Evolutionary conservation across 2,329 filamentous ascomycete species (phyloP).

Genomic region (Sordariomycetes sp.): DNA sequence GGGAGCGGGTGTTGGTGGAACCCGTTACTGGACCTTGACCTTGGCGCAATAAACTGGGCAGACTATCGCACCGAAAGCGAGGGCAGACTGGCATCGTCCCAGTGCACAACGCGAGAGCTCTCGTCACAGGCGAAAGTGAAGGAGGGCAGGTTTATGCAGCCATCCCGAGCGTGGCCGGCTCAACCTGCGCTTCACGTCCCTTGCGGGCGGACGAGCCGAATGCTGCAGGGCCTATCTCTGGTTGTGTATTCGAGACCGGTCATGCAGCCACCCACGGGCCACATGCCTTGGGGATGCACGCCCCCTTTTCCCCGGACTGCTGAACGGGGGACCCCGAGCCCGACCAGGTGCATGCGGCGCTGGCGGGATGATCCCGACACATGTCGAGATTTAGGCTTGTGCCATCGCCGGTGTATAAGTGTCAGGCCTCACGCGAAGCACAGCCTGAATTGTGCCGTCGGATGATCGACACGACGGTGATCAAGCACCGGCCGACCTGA

Average conservation of each 20-base stretch:
- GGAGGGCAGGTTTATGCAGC: not conserved
- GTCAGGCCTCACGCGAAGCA: not conserved
- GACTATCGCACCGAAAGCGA: not conserved
- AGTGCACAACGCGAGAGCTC: not conserved
- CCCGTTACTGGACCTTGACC: not conserved
- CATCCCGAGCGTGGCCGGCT: not conserved
- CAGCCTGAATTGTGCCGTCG: not conserved
- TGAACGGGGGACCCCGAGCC: not conserved
- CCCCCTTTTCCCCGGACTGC: not conserved
- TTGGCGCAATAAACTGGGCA: not conserved
- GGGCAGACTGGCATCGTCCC: not conserved
- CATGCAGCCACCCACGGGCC: not conserved
- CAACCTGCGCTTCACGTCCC: not conserved
- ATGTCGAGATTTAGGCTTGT: conserved; percentile 1
- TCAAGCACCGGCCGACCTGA: not conserved
- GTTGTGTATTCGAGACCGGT: not conserved
- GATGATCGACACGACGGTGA: not conserved
- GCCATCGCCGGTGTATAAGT: conserved; percentile 1
- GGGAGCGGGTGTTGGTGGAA: not conserved
- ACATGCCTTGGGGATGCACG: not conserved
- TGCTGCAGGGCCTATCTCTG: no score
- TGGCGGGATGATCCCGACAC: not conserved
- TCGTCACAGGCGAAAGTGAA: not conserved
- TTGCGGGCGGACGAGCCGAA: not conserved
- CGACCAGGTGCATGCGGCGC: not conserved